These are phyloP conservation scores for Lachnellula arida DNA, from an alignment of 2,329 filamentous ascomycete genomes.

Conservation along the genomic window DNA sequence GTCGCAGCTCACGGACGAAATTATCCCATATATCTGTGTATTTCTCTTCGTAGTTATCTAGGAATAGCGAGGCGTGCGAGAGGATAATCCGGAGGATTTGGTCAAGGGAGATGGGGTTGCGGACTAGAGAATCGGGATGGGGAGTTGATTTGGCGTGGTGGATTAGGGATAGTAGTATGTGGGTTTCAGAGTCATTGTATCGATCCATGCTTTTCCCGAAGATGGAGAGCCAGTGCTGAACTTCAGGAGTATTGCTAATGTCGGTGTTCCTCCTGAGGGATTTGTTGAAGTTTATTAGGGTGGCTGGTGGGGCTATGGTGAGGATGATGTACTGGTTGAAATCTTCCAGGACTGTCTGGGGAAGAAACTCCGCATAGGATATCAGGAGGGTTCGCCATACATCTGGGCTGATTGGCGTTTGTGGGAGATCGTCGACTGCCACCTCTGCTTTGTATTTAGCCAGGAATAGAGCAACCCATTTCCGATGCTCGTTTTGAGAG, in stretches of 20 bases:
- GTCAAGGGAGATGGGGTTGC: slow-evolving; percentile 4
- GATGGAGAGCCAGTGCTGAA: slow-evolving; percentile 12
- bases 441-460: slow-evolving; percentile 5
- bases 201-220: slow-evolving; percentile 1
- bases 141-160: background rate
- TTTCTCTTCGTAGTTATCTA: slow-evolving; percentile 7
- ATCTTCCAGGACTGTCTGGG: slow-evolving; percentile 7
- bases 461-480: slow-evolving; percentile 10
- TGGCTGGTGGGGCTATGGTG: slow-evolving; percentile 7
- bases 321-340: slow-evolving; percentile 11
- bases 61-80: slow-evolving; percentile 8
- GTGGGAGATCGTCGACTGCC: slow-evolving; percentile 9
- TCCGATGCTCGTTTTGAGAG: slow-evolving; percentile 8
- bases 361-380: slow-evolving; percentile 6
- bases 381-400: slow-evolving; percentile 7
- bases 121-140: background rate
- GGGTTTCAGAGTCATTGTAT: slow-evolving; percentile 3
- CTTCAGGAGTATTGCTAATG: slow-evolving; percentile 6
- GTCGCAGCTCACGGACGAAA: slow-evolving; percentile 7
- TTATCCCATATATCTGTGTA: slow-evolving; percentile 5
- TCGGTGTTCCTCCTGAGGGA: slow-evolving; percentile 9
- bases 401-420: slow-evolving; percentile 6
- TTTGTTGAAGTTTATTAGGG: slow-evolving; percentile 10
- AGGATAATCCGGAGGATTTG: slow-evolving; percentile 7
- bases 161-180: slow-evolving; percentile 4